Evolutionary conservation across 1,139 yeast species (phyloP).

Genomic region (Pichia sp.): DNA sequence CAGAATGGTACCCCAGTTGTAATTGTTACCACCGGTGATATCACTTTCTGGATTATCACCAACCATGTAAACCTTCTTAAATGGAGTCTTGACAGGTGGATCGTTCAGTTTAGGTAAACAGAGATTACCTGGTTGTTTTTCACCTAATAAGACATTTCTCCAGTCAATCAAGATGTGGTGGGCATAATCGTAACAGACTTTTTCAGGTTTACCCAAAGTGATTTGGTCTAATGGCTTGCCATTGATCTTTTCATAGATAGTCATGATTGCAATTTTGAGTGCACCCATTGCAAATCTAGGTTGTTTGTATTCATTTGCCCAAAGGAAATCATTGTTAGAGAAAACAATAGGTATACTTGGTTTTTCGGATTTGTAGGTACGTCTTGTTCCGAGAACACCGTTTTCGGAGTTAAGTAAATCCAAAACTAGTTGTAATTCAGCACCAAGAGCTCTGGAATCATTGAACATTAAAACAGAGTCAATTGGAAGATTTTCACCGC

Average conservation of each 20-base stretch:
- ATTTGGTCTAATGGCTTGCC: conserved; percentile 40
- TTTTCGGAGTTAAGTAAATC: conserved; percentile 61
- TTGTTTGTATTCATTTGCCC: conserved; percentile 78
- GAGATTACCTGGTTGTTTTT: conserved; percentile 19
- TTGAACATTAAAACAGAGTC: conserved; percentile 83
- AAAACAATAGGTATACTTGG: conserved; percentile 79
- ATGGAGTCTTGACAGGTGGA: conserved; percentile 35
- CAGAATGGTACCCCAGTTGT: conserved; percentile 83
- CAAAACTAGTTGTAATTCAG: conserved; percentile 70
- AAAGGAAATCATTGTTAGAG: conserved; percentile 79
- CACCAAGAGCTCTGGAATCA: conserved; percentile 87
- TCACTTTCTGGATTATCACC: conserved; percentile 96
- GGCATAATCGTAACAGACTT: conserved; percentile 78
- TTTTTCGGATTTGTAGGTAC: conserved; percentile 25
- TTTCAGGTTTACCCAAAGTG: conserved; percentile 79
- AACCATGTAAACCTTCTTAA: conserved; percentile 70
- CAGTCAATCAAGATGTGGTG: conserved; percentile 61
- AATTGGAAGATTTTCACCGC: conserved; percentile 33
- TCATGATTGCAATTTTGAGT: conserved; percentile 56
- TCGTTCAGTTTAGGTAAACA: conserved; percentile 31
- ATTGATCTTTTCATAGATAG: conserved; percentile 52
- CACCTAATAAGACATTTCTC: conserved; percentile 31
- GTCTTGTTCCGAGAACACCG: conserved; percentile 61
- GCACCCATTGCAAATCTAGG: conserved; percentile 96
- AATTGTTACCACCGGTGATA: conserved; percentile 76